Conservation (phyloP, 345 rosid genomes). For the rapeseed (Brassica napus) region DNA sequence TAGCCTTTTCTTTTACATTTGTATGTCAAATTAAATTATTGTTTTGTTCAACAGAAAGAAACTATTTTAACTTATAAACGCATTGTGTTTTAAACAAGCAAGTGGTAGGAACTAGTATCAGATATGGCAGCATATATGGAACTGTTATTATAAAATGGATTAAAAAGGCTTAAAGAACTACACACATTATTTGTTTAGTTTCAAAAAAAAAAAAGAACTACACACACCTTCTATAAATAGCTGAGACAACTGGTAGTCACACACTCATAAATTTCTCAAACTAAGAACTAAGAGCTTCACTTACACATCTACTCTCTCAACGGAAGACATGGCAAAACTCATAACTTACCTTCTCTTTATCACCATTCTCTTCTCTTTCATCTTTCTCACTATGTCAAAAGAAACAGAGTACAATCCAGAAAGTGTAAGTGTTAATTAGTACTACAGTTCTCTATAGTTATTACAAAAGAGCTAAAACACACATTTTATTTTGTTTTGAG, state of each 20-base stretch:
- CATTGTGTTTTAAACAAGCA: background rate
- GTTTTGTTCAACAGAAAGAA: background rate
- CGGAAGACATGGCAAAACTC: slow-evolving; percentile 38
- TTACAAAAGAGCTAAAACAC: background rate
- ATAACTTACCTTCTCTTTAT: slow-evolving; percentile 32
- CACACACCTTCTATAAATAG: slow-evolving; percentile 37
- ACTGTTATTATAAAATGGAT: background rate
- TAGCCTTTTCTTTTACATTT: slow-evolving; percentile 1
- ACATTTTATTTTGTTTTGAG: background rate
- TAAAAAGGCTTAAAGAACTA: background rate
- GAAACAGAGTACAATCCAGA: slow-evolving; percentile 44
- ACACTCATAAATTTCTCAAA: background rate
- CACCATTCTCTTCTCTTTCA: slow-evolving; percentile 33
- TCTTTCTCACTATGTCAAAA: slow-evolving; percentile 39
- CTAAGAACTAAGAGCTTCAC: slow-evolving; percentile 29
- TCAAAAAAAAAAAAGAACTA: background rate
- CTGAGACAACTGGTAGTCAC: slow-evolving; percentile 22
- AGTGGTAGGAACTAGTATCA: slow-evolving; percentile 6
- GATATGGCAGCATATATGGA: background rate
- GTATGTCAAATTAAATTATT: background rate
- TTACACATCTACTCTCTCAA: slow-evolving; percentile 18
- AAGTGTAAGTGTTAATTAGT: slow-evolving; percentile 39
- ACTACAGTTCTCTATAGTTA: background rate
- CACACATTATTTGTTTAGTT: background rate
- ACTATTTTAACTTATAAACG: background rate